Evolutionary conservation across 2,329 filamentous ascomycete genomes (phyloP), one percentile per base, ranked within the genome.

Genomic region (Alternaria sp.): DNA sequence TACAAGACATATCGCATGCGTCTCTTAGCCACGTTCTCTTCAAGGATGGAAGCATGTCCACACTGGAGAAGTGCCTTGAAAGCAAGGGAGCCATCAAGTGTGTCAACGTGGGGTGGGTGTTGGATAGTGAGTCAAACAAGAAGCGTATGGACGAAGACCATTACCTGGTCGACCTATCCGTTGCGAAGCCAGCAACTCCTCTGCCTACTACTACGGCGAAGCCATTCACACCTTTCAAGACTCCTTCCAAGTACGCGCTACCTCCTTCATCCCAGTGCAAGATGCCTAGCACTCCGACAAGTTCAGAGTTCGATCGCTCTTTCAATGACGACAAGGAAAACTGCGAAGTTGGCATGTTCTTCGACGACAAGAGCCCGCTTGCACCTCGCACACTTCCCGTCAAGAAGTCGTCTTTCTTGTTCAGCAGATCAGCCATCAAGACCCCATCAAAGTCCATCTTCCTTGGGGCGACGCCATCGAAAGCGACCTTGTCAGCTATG

Each of bases 11-110:
- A 63, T 94, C 90, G 90, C 90, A 73, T 88, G 88, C 7, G 79
- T 91, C 90, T 6, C 92, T 97, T 71, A 97, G 93, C 0, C 94
- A 97, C 75, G 92, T 97, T 8, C 88, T 97, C 7, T 97, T 90
- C 84, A 97, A 97, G 78, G 94, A 97, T 74, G 94, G 94, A 49
- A 89, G 89, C 45, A 90, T 90, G 74, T 86, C 90, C 25, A 97
- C 93, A 1, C 81, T 97, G 68, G 90, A 96, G 75, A 96, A 94
- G 80, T 90, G 95, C 7, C 86, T 89, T 61, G 87, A 90, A 71
- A 89, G 88, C 43, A 86, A 87, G 14, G 92, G 92, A 6, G 84
- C 92, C 28, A 92, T 97, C 41, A 89, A 92, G 71, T 96, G 93
- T 80, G 93, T 97, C 59, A 93, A 93, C 54, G 91, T 96, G 50